These are phyloP conservation scores for Pythium guiyangense DNA, from an alignment of 352 stramenopile genomes.

Conservation along the genomic window DNA sequence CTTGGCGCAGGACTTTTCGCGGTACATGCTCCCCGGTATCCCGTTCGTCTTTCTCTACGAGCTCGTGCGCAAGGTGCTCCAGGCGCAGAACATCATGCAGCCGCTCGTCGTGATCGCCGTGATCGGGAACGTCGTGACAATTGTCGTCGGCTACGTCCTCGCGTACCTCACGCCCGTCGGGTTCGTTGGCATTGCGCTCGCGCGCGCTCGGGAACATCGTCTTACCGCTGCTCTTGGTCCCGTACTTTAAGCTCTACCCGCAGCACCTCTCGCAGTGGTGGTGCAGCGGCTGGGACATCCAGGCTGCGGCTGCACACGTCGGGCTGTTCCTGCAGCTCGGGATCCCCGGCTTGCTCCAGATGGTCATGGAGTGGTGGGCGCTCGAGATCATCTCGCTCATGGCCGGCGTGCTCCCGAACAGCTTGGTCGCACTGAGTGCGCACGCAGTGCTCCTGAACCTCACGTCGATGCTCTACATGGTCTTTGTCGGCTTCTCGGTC, in stretches of 20 bases:
- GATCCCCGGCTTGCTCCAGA: slow-evolving; percentile 47
- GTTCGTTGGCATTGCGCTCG: too few species aligned
- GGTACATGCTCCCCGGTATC: slow-evolving; percentile 49
- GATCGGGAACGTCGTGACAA: too few species aligned
- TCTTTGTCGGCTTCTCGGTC: slow-evolving; percentile 60
- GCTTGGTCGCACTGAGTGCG: slow-evolving; percentile 45
- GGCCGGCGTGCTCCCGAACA: slow-evolving; percentile 42
- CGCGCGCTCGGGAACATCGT: too few species aligned
- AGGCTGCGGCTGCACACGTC: slow-evolving; percentile 23
- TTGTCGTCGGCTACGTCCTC: too few species aligned
- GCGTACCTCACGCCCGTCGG: too few species aligned
- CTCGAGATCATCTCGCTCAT: slow-evolving; percentile 60
- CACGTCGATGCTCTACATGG: slow-evolving; percentile 58
- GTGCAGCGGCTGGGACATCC: slow-evolving; percentile 38
- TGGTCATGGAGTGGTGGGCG: slow-evolving; percentile 66
- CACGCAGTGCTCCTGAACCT: slow-evolving; percentile 64
- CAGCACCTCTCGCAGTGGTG: too few species aligned
- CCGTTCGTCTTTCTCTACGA: slow-evolving; percentile 83
- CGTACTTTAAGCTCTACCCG: too few species aligned
- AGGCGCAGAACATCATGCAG: too few species aligned
- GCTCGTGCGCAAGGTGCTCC: too few species aligned
- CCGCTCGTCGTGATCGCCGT: too few species aligned
- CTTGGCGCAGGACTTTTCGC: slow-evolving; percentile 48
- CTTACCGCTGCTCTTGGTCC: too few species aligned
- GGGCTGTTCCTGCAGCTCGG: slow-evolving; percentile 43